Evolutionary conservation across 495 filamentous ascomycete genomes (phyloP).

Genomic region (Penicillium simplicissimum): DNA sequence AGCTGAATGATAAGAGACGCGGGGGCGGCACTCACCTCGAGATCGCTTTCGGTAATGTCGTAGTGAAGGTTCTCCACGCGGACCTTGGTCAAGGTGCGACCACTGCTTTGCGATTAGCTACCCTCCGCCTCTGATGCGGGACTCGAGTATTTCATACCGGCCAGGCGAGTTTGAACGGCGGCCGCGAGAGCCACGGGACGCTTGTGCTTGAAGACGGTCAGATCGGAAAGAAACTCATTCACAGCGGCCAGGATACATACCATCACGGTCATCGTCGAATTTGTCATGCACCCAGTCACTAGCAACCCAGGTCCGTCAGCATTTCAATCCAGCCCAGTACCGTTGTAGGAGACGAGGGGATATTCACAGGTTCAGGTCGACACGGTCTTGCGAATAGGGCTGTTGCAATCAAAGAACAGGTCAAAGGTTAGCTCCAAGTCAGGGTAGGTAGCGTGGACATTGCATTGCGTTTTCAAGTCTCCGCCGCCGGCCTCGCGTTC

Average conservation of each 20-base stretch:
- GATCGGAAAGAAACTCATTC: conserved; percentile 18
- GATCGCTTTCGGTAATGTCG: conserved; percentile 83
- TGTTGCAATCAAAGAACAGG: conserved; percentile 52
- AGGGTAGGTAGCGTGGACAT: conserved; percentile 45
- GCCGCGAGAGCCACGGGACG: conserved; percentile 42
- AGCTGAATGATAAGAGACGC: not conserved
- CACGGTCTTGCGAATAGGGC: conserved; percentile 55
- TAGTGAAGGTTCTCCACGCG: conserved; percentile 93
- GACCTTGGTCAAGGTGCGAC: conserved; percentile 65
- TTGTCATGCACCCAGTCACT: conserved; percentile 94
- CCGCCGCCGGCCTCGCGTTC: conserved; percentile 33
- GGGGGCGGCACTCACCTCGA: conserved; percentile 59
- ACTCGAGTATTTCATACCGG: conserved; percentile 42
- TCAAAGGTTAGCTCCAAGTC: conserved; percentile 57
- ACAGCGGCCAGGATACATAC: conserved; percentile 31
- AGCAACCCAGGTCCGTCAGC: conserved; percentile 21
- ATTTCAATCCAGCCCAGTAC: conserved; percentile 4
- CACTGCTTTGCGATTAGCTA: conserved; percentile 23
- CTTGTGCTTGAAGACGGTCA: conserved; percentile 37
- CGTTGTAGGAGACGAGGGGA: conserved; percentile 2
- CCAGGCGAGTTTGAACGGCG: conserved; percentile 51
- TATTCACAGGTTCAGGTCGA: conserved; percentile 57
- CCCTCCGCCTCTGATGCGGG: conserved; percentile 16
- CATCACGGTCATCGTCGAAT: conserved; percentile 66
- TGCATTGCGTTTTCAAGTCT: conserved; percentile 38